These are phyloP conservation scores for Solanum hybrid DNA, from an alignment of 305 asterid genomes.

Conservation along the genomic window DNA sequence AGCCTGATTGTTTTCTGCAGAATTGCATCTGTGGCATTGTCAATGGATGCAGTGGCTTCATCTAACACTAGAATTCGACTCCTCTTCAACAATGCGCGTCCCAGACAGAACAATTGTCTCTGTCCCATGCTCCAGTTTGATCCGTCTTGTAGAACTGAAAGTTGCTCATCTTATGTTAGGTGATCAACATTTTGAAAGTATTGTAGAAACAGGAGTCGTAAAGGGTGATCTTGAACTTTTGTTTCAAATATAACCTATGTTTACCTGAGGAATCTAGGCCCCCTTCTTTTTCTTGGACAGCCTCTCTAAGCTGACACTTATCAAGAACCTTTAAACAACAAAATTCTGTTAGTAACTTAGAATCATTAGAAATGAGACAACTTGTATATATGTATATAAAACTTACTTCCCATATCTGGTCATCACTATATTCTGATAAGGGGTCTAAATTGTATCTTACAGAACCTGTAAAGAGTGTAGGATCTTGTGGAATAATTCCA, in stretches of 20 bases:
- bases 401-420: background rate
- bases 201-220: background rate
- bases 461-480: background rate
- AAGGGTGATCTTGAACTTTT: background rate
- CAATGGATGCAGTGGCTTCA: conserved; percentile 31
- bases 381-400: background rate
- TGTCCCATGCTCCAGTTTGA: conserved; percentile 30
- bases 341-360: background rate
- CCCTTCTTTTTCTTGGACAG: conserved; percentile 57
- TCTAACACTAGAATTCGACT: conserved; percentile 25
- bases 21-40: conserved; percentile 10
- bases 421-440: background rate
- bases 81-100: conserved; percentile 20
- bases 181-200: too few species aligned
- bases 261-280: conserved; percentile 67
- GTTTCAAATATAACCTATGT: background rate
- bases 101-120: conserved; percentile 29
- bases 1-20: conserved; percentile 23
- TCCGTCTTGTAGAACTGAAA: background rate
- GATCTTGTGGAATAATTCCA: conserved; percentile 10
- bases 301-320: conserved; percentile 83
- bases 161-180: background rate
- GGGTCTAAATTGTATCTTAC: conserved; percentile 3
- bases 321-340: conserved; percentile 42
- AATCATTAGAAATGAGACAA: background rate